A percentile compares a stretch with the other conserved stretches of the same genome.
phyloP scores from a whole-genome alignment of 306 rosid genomes.

The Mimosa bimucronata region DNA sequence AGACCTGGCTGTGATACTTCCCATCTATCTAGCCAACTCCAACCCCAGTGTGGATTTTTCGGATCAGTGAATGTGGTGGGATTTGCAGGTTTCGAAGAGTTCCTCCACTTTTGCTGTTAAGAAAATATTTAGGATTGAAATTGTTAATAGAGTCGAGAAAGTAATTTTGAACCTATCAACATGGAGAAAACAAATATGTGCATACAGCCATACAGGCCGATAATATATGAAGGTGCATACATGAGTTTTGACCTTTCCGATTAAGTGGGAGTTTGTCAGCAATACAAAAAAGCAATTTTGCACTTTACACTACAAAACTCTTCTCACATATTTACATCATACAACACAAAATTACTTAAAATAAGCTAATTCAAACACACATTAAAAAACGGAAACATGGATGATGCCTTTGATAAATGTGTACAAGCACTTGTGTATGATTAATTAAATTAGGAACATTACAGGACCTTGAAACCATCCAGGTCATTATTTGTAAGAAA shows the following conservation, averaged over 20 bases:
- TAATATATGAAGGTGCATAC: not conserved
- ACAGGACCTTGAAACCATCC: not conserved
- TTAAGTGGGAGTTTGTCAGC: not conserved
- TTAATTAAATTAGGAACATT: not conserved
- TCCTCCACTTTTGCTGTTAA: constrained; percentile 73
- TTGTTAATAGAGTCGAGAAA: not conserved
- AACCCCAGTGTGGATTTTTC: constrained; percentile 89
- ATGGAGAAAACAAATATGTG: not conserved
- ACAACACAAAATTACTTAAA: too few species aligned
- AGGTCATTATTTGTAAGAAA: not conserved
- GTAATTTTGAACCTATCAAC: not conserved
- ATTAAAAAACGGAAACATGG: not conserved
- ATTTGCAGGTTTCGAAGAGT: constrained; percentile 58
- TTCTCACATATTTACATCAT: too few species aligned
- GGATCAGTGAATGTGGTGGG: constrained; percentile 73
- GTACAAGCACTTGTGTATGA: not conserved
- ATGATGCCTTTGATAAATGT: not conserved
- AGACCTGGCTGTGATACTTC: constrained; percentile 83
- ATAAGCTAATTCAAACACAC: too few species aligned
- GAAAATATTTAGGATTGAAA: constrained; percentile 17
- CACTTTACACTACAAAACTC: too few species aligned
- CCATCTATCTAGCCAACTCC: constrained; percentile 98
- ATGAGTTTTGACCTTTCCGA: not conserved
- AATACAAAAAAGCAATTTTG: too few species aligned
- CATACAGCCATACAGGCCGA: not conserved